Conservation (phyloP, 192 early-diverging fungal genomes). For the Coemansia erecta region DNA sequence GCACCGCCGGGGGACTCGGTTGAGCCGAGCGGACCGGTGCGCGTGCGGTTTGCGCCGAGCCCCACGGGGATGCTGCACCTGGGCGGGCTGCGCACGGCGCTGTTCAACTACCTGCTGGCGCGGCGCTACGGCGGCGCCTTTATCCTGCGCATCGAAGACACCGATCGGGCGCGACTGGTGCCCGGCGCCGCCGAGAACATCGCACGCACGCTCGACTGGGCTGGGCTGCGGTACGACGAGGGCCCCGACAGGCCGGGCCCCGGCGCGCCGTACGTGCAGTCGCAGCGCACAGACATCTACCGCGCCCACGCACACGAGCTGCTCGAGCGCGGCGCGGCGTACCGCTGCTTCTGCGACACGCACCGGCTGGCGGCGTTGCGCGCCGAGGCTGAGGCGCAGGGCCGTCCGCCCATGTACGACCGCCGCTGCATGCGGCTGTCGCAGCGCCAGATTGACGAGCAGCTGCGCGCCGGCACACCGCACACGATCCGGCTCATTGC, state of each 20-base stretch:
- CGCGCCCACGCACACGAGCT: constrained; percentile 63
- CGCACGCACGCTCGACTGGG: constrained; percentile 66
- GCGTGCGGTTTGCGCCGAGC: constrained; percentile 91
- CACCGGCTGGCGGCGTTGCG: constrained; percentile 66
- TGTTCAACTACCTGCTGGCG: constrained; percentile 88
- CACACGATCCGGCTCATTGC: constrained; percentile 73
- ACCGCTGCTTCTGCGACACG: constrained; percentile 84
- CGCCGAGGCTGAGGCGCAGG: constrained; percentile 54
- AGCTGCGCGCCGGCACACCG: constrained; percentile 56
- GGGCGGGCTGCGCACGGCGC: constrained; percentile 87
- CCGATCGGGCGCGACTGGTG: constrained; percentile 78
- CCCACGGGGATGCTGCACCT: constrained; percentile 92
- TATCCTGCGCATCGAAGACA: constrained; percentile 92
- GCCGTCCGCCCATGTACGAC: constrained; percentile 71
- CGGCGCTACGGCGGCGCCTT: constrained; percentile 71
- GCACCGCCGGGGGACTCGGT: background rate
- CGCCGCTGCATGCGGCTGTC: constrained; percentile 71
- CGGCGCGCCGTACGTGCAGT: constrained; percentile 74
- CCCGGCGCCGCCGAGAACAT: constrained; percentile 70
- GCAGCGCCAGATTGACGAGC: constrained; percentile 61
- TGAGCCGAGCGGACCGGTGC: constrained; percentile 53
- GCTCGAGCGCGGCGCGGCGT: constrained; percentile 69
- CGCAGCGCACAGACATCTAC: constrained; percentile 73
- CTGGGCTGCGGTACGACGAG: constrained; percentile 76
- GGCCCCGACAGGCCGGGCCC: constrained; percentile 62